phyloP scores from a whole-genome alignment of 2,329 filamentous ascomycete genomes.

The Talaromyces sp. region DNA sequence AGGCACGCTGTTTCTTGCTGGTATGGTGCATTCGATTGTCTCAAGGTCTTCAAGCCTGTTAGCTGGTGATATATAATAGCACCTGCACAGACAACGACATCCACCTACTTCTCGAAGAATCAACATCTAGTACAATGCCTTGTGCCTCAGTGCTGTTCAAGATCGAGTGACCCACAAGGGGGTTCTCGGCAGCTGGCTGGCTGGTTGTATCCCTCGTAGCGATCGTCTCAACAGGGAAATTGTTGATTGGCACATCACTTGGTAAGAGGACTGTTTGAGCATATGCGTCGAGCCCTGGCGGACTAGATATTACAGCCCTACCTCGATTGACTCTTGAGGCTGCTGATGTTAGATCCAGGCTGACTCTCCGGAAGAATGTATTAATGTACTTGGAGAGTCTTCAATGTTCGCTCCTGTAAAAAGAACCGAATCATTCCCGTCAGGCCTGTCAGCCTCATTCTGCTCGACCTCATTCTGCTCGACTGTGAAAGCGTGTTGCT shows the following conservation, averaged over 20 bases:
- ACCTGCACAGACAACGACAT: background rate
- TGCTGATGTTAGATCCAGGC: background rate
- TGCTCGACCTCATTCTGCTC: background rate
- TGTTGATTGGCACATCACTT: background rate
- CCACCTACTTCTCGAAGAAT: background rate
- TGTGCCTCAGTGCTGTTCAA: too few relatives aligned
- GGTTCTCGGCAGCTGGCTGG: background rate
- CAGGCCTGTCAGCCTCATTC: background rate
- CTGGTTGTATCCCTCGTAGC: background rate
- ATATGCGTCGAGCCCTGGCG: background rate
- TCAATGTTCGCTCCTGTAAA: background rate
- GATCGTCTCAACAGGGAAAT: background rate
- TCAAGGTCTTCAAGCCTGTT: too few relatives aligned
- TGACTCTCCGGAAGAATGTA: background rate
- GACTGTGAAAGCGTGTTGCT: background rate
- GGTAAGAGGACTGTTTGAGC: background rate
- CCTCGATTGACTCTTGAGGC: too few relatives aligned
- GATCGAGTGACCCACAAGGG: background rate
- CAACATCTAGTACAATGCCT: background rate
- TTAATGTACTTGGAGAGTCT: too few relatives aligned
- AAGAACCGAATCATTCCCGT: background rate
- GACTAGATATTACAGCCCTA: too few relatives aligned
- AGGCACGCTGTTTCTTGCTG: conserved; percentile 7
- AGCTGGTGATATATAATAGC: background rate
- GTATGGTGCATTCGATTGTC: too few relatives aligned